These are phyloP conservation scores for Aspergillus clavatus DNA, from an alignment of 2,329 filamentous ascomycete species.

Conservation along the genomic window DNA sequence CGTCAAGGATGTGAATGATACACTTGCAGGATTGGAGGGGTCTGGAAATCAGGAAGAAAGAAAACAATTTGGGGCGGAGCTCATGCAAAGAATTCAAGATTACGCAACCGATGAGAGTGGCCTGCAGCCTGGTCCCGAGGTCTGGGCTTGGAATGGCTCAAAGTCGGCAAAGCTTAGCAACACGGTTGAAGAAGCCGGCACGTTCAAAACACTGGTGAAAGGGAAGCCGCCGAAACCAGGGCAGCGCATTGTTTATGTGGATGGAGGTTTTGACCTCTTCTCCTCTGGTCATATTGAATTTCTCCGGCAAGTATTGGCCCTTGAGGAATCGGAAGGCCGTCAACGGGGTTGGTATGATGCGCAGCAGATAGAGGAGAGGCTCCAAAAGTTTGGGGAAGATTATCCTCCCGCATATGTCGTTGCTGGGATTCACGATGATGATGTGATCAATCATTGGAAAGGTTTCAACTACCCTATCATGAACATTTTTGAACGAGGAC, in stretches of 20 bases:
- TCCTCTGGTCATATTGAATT: slow-evolving; percentile 97
- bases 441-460: slow-evolving; percentile 94
- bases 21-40: slow-evolving; percentile 67
- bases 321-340: slow-evolving; percentile 65
- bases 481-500: slow-evolving; percentile 95
- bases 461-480: slow-evolving; percentile 98
- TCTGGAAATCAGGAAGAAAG: slow-evolving; percentile 65
- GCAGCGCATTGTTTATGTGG: slow-evolving; percentile 87
- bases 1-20: slow-evolving; percentile 70
- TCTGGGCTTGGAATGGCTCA: slow-evolving; percentile 71
- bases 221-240: slow-evolving; percentile 69
- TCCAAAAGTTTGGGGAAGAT: slow-evolving; percentile 61
- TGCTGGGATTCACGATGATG: slow-evolving; percentile 89
- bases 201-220: slow-evolving; percentile 63
- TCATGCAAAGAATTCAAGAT: slow-evolving; percentile 71
- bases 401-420: slow-evolving; percentile 84
- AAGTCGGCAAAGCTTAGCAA: slow-evolving; percentile 33
- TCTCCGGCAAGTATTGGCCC: slow-evolving; percentile 67
- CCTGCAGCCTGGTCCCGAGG: slow-evolving; percentile 69
- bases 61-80: slow-evolving; percentile 57
- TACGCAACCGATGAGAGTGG: slow-evolving; percentile 88
- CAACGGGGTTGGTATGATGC: slow-evolving; percentile 69
- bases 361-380: slow-evolving; percentile 58
- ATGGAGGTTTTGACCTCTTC: slow-evolving; percentile 95
- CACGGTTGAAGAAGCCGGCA: slow-evolving; percentile 55